Conservation (phyloP, 1,284 basidiomycete species). For the Cryptococcus depauperatus region DNA sequence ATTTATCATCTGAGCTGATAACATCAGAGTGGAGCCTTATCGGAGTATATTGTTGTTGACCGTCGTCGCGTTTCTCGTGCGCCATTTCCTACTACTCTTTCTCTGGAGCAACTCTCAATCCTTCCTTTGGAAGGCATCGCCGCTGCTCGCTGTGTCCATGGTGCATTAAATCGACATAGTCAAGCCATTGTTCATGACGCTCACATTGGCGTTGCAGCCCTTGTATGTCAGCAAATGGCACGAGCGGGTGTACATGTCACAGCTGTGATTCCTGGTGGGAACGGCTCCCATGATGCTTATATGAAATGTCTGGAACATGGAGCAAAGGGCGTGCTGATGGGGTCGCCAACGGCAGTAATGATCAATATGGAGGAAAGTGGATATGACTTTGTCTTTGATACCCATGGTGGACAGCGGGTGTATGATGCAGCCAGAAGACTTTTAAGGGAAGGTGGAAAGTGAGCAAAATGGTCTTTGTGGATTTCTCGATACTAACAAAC, state of each 20-base stretch:
- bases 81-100: constrained; percentile 48
- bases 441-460: constrained; percentile 48
- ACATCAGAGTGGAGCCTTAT: constrained; percentile 63
- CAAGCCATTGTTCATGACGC: constrained; percentile 63
- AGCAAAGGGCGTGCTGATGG: constrained; percentile 38
- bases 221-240: constrained; percentile 64
- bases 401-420: constrained; percentile 63
- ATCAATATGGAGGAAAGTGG: constrained; percentile 32
- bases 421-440: constrained; percentile 63
- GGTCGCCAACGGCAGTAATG: constrained; percentile 35
- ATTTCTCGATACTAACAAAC: no score
- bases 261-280: constrained; percentile 36
- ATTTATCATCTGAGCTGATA: neutral
- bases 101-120: constrained; percentile 68
- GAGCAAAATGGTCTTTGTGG: no score
- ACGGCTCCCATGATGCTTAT: constrained; percentile 25
- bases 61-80: constrained; percentile 64
- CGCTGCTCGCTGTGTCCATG: constrained; percentile 66
- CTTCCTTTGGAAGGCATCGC: constrained; percentile 66
- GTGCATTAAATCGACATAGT: constrained; percentile 40
- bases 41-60: constrained; percentile 74
- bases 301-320: constrained; percentile 33
- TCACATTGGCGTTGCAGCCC: constrained; percentile 64
- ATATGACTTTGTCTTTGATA: constrained; percentile 73
- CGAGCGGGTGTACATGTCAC: constrained; percentile 37